phyloP scores from a whole-genome alignment of 164 flowering plant species.

The Vitis rupestris region DNA sequence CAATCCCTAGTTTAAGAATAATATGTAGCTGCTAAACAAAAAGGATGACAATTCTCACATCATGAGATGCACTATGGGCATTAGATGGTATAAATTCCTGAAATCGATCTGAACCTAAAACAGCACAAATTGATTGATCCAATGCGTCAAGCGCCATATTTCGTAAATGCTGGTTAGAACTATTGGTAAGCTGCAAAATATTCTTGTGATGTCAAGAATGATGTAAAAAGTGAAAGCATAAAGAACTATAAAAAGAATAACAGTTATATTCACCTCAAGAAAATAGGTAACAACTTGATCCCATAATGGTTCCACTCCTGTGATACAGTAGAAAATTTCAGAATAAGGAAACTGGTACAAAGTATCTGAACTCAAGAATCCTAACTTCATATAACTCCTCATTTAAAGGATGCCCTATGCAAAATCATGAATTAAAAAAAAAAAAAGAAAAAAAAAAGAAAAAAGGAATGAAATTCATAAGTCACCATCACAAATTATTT shows the following conservation, averaged over 20 bases:
- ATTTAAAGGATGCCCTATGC: too few species aligned
- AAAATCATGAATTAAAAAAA: too few species aligned
- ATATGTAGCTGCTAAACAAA: neutral
- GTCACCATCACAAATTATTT: too few species aligned
- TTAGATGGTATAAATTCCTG: slow-evolving; percentile 29
- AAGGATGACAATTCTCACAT: slow-evolving; percentile 35
- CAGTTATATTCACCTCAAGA: slow-evolving; percentile 65
- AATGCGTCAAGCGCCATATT: slow-evolving; percentile 88
- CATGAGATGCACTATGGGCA: slow-evolving; percentile 23
- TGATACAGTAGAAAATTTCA: neutral
- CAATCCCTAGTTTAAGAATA: slow-evolving; percentile 2
- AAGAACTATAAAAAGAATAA: neutral
- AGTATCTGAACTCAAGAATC: too few species aligned
- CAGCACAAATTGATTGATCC: slow-evolving; percentile 90
- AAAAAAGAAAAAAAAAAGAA: too few species aligned
- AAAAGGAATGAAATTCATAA: too few species aligned
- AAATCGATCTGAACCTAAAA: slow-evolving; percentile 78
- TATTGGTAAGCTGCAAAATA: slow-evolving; percentile 76
- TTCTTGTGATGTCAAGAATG: slow-evolving; percentile 5
- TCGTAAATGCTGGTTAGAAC: slow-evolving; percentile 65
- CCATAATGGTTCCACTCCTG: slow-evolving; percentile 96
- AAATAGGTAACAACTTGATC: slow-evolving; percentile 86
- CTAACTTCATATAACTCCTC: too few species aligned
- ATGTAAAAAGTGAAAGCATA: slow-evolving; percentile 1
- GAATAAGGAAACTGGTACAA: slow-evolving; percentile 1